Evolutionary conservation across 2,329 filamentous ascomycete species (phyloP).

Genomic region (Rutstroemia sp.): DNA sequence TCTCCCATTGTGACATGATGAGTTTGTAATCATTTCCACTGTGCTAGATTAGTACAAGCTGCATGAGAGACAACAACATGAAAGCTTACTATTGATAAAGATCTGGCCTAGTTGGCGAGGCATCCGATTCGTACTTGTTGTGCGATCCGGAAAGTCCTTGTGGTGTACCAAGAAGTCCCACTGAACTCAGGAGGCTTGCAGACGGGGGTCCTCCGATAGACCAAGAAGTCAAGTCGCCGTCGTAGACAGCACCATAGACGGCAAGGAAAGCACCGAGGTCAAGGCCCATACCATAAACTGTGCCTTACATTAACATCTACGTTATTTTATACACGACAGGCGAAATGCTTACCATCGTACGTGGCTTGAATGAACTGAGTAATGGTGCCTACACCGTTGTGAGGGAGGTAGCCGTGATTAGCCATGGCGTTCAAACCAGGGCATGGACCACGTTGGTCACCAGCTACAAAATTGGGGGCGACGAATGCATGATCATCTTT

Average conservation of each 20-base stretch:
- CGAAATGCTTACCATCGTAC: constrained; percentile 21
- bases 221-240: constrained; percentile 43
- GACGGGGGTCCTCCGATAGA: constrained; percentile 42
- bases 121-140: constrained; percentile 48
- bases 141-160: constrained; percentile 44
- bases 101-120: constrained; percentile 44
- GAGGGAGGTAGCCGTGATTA: constrained; percentile 37
- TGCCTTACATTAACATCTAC: not conserved
- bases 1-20: constrained; percentile 44
- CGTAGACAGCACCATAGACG: constrained; percentile 38
- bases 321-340: not conserved
- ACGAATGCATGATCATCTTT: constrained; percentile 16
- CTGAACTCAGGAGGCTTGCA: constrained; percentile 22
- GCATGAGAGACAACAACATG: not conserved
- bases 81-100: constrained; percentile 35
- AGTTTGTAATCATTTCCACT: constrained; percentile 43
- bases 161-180: constrained; percentile 32
- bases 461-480: not conserved
- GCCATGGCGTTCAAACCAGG: constrained; percentile 37
- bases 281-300: constrained; percentile 39
- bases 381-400: constrained; percentile 30
- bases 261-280: constrained; percentile 35
- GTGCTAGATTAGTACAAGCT: constrained; percentile 9
- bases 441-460: constrained; percentile 26
- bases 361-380: constrained; percentile 28